Evolutionary conservation across 768 basidiomycete genomes (phyloP).

Genomic region (Kwoniella europaea): DNA sequence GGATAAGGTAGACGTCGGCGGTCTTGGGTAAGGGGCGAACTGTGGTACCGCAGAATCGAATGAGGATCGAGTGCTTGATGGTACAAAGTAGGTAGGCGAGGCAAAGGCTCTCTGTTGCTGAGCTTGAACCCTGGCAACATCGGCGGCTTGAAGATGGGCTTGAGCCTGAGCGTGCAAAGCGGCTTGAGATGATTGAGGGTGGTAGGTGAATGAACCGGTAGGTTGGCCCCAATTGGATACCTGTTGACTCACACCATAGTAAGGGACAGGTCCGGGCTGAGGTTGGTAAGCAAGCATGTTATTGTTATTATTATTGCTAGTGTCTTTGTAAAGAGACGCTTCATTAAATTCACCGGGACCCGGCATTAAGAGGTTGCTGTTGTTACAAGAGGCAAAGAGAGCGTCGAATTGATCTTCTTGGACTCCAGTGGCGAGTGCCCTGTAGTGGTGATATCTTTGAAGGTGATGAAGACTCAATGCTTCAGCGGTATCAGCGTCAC

Average conservation of each 20-base stretch:
- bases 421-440: conserved; percentile 44
- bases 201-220: conserved; percentile 27
- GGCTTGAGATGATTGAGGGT: conserved; percentile 30
- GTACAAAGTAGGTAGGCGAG: conserved; percentile 15
- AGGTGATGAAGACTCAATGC: conserved; percentile 48
- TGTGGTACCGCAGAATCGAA: conserved; percentile 16
- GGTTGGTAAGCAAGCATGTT: conserved; percentile 38
- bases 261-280: conserved; percentile 18
- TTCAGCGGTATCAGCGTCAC: conserved; percentile 35
- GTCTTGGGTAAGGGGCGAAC: conserved; percentile 10
- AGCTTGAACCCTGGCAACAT: conserved; percentile 30
- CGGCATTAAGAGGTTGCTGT: conserved; percentile 28
- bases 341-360: conserved; percentile 3
- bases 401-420: conserved; percentile 26
- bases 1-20: conserved; percentile 19
- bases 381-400: conserved; percentile 26
- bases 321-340: conserved; percentile 1
- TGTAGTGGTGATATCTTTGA: conserved; percentile 50
- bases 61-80: conserved; percentile 16
- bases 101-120: conserved; percentile 22
- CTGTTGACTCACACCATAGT: conserved; percentile 18
- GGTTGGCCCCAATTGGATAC: neutral
- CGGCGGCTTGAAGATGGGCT: conserved; percentile 42
- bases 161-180: conserved; percentile 44
- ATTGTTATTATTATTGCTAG: conserved; percentile 13